Base-by-base conservation (phyloP, 2,329 filamentous ascomycete genomes). In the Calonectria hongkongensis region DNA sequence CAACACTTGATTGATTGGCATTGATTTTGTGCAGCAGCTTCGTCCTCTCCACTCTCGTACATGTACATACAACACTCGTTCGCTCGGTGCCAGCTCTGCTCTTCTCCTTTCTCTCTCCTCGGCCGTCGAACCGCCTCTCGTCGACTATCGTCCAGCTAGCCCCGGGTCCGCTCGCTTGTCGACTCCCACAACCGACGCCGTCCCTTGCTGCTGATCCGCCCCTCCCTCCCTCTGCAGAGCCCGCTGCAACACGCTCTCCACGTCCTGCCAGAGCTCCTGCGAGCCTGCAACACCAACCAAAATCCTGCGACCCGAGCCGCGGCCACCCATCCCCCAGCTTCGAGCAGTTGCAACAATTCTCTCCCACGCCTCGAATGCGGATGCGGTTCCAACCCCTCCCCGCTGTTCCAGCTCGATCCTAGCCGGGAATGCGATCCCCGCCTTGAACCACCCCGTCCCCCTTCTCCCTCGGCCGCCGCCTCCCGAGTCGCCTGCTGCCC, bases 361-460 rank as follows among this genome's bases (percentile, higher is more conserved):
- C 30, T 63, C 66, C 30, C 71, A 43, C 75, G 21, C 58, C 30
- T 73, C 73, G 47, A 77, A 73, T 66, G 75, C 74, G 73, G 74
- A 79, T 76, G 76, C 76, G 77, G 70, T 75, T 78, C 70, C 75
- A 71, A 78, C 68, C 58, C 74, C 50, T 66, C 66, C 51, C 58
- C 72, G 70, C 72, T 66, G 71, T 56, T 62, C 68, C 75, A 43
- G 50, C 72, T 74, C 77, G 63, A 78, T 70, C 68, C 63, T 75
- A 73, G 74, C 76, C 76, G 70, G 78, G 78, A 80, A 80, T 80
- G 78, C 79, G 63, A 80, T 70, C 76, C 73, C 76, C 74, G 75
- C 67, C 76, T 75, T 74, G 76, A 76, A 62, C 43, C 45, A 33
- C 58, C 45, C 50, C 64, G 21, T 39, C 69, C 71, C 62, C 71